Percentiles rank a stretch among this genome's conserved stretches.
Conservation (phyloP, 2,329 filamentous ascomycete species). For the Pseudocercospora eumusae region DNA sequence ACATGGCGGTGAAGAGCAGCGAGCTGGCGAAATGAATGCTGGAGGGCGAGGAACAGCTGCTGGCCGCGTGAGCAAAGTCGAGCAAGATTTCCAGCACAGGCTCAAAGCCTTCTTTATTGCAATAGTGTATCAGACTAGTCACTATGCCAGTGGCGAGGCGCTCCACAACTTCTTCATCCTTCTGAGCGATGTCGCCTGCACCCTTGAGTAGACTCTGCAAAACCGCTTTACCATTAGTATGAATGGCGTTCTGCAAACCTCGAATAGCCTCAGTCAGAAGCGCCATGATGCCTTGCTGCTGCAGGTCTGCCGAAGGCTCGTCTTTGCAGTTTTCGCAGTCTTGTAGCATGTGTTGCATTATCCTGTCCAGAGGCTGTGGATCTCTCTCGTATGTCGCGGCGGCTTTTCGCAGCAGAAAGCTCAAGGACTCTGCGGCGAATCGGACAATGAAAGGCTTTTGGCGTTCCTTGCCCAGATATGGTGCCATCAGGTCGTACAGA, state of each 20-base stretch:
- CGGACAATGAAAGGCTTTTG: constrained; percentile 85
- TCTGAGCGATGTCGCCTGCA: constrained; percentile 23
- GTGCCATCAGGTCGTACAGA: constrained; percentile 78
- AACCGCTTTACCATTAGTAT: constrained; percentile 59
- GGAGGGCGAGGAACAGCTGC: constrained; percentile 42
- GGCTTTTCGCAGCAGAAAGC: constrained; percentile 88
- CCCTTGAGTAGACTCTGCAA: constrained; percentile 52
- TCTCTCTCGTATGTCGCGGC: constrained; percentile 76
- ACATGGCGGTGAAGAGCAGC: constrained; percentile 69
- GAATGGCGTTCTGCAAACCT: constrained; percentile 59
- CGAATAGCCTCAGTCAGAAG: constrained; percentile 83
- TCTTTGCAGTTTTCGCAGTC: constrained; percentile 60
- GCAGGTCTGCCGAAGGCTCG: constrained; percentile 57
- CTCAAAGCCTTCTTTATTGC: constrained; percentile 70
- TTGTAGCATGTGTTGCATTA: constrained; percentile 71
- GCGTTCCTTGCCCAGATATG: constrained; percentile 77
- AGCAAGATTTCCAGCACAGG: constrained; percentile 66
- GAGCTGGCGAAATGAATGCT: constrained; percentile 46
- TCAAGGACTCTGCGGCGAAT: constrained; percentile 92
- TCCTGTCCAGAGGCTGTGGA: constrained; percentile 63
- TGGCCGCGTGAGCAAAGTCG: constrained; percentile 47
- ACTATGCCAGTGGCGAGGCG: constrained; percentile 74
- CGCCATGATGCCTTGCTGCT: constrained; percentile 85
- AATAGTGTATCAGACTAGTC: constrained; percentile 80
- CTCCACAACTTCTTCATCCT: constrained; percentile 21